Conservation (phyloP, 2,329 filamentous ascomycete genomes). For the Diaporthe vaccinii region DNA sequence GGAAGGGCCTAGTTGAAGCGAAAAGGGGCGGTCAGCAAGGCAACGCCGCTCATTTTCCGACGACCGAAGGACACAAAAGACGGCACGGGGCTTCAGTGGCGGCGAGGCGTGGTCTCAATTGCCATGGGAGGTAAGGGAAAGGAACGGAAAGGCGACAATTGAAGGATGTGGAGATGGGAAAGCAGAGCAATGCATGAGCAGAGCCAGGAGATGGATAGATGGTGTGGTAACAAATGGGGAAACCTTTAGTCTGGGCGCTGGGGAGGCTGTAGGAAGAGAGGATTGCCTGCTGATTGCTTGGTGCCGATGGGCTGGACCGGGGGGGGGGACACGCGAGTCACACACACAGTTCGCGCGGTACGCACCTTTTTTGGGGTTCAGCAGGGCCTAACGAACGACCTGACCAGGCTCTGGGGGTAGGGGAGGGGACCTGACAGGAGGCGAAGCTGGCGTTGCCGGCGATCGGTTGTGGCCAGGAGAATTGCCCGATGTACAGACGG, state of each 20-base stretch:
- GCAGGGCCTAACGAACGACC: constrained; percentile 29
- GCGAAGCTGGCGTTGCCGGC: constrained; percentile 31
- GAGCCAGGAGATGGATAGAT: constrained; percentile 22
- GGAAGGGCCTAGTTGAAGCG: constrained; percentile 37
- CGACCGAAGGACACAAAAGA: not conserved
- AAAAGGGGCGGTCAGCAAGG: constrained; percentile 40
- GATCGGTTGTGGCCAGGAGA: constrained; percentile 28
- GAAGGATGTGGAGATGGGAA: constrained; percentile 34
- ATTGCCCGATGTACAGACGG: constrained; percentile 20
- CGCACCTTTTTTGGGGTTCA: constrained; percentile 31
- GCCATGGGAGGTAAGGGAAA: constrained; percentile 8
- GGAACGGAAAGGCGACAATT: constrained; percentile 16
- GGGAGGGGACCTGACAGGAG: constrained; percentile 2
- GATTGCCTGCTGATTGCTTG: constrained; percentile 28
- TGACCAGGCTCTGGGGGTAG: constrained; percentile 6
- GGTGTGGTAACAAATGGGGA: constrained; percentile 26
- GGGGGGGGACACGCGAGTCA: constrained; percentile 32
- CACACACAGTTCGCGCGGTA: constrained; percentile 31
- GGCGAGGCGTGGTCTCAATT: constrained; percentile 21
- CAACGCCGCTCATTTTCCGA: constrained; percentile 39
- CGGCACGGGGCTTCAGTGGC: constrained; percentile 7
- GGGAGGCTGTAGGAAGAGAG: constrained; percentile 18
- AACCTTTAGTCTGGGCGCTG: constrained; percentile 29
- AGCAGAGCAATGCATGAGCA: constrained; percentile 5
- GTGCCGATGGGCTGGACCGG: constrained; percentile 20